A percentile compares a stretch with the other conserved stretches of the same genome.
Evolutionary conservation across 495 filamentous ascomycete genomes (phyloP).

Genomic region (Hyphodiscus hymeniophilus): DNA sequence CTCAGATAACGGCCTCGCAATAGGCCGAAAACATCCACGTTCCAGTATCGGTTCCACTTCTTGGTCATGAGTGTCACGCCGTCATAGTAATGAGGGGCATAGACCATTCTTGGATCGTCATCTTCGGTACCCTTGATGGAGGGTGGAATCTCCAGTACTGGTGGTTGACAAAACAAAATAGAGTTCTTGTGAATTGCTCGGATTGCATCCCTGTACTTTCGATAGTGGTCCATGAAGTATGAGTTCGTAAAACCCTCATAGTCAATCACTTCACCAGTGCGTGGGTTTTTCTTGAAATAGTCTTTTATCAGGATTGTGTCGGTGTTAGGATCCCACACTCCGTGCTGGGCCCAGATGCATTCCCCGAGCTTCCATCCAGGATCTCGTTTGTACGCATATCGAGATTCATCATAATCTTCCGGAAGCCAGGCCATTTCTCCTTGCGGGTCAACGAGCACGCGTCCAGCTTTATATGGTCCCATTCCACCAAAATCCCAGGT

Average conservation of each 20-base stretch:
- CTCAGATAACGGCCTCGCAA: slow-evolving; percentile 80
- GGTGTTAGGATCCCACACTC: slow-evolving; percentile 79
- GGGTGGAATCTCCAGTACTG: slow-evolving; percentile 86
- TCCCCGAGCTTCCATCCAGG: slow-evolving; percentile 84
- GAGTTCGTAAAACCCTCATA: slow-evolving; percentile 81
- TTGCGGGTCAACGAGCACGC: slow-evolving; percentile 76
- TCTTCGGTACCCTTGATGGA: slow-evolving; percentile 78
- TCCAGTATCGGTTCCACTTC: slow-evolving; percentile 96
- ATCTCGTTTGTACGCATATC: slow-evolving; percentile 87
- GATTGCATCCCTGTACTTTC: slow-evolving; percentile 65
- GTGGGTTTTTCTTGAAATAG: slow-evolving; percentile 76
- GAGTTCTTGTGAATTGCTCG: slow-evolving; percentile 65
- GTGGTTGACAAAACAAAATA: slow-evolving; percentile 87
- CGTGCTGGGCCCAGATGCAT: slow-evolving; percentile 95
- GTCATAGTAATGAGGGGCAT: slow-evolving; percentile 93
- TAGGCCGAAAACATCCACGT: slow-evolving; percentile 90
- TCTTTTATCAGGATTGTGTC: slow-evolving; percentile 75
- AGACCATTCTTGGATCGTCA: slow-evolving; percentile 84
- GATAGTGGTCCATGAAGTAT: slow-evolving; percentile 82
- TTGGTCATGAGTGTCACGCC: slow-evolving; percentile 95
- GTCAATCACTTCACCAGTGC: slow-evolving; percentile 59
- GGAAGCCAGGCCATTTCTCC: slow-evolving; percentile 81
- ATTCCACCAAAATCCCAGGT: slow-evolving; percentile 91
- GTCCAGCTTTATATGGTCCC: slow-evolving; percentile 83
- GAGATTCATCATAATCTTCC: slow-evolving; percentile 67